phyloP scores from a whole-genome alignment of 768 basidiomycete species.

The Lactarius hengduanensis region DNA sequence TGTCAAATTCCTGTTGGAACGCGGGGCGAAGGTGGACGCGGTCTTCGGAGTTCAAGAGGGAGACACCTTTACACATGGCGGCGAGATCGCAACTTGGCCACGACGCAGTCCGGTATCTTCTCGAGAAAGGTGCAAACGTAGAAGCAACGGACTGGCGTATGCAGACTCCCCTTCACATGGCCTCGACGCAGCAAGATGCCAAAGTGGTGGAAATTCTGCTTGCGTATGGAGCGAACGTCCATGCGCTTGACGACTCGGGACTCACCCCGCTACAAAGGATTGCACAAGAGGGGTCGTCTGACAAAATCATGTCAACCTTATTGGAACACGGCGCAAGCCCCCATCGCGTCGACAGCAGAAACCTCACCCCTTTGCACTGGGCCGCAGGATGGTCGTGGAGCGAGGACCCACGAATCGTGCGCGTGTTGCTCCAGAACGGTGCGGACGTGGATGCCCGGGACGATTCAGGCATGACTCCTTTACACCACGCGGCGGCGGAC shows the following conservation, averaged over 20 bases:
- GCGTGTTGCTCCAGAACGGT: slow-evolving; percentile 7
- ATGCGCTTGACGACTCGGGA: not conserved
- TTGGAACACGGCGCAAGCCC: slow-evolving; percentile 4
- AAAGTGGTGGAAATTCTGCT: slow-evolving; percentile 2
- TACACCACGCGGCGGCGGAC: not conserved
- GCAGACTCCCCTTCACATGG: slow-evolving; percentile 8
- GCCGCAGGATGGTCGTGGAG: not conserved
- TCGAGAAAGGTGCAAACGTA: slow-evolving; percentile 8
- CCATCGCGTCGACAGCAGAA: not conserved
- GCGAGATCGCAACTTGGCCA: not conserved
- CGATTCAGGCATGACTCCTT: slow-evolving; percentile 11
- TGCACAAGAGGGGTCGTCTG: not conserved
- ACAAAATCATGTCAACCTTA: not conserved
- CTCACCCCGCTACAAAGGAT: not conserved
- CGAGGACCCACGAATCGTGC: not conserved
- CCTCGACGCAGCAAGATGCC: not conserved
- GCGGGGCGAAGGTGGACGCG: not conserved
- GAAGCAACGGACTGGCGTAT: not conserved
- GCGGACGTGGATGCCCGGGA: slow-evolving; percentile 2
- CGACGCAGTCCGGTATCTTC: not conserved
- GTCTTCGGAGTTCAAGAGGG: not conserved
- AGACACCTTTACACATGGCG: slow-evolving; percentile 13
- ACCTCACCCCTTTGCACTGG: not conserved
- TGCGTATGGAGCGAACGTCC: slow-evolving; percentile 2
- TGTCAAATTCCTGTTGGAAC: slow-evolving; percentile 1